These are phyloP conservation scores for Lachnellula hyalina DNA, from an alignment of 2,329 filamentous ascomycete genomes.

Conservation along the genomic window DNA sequence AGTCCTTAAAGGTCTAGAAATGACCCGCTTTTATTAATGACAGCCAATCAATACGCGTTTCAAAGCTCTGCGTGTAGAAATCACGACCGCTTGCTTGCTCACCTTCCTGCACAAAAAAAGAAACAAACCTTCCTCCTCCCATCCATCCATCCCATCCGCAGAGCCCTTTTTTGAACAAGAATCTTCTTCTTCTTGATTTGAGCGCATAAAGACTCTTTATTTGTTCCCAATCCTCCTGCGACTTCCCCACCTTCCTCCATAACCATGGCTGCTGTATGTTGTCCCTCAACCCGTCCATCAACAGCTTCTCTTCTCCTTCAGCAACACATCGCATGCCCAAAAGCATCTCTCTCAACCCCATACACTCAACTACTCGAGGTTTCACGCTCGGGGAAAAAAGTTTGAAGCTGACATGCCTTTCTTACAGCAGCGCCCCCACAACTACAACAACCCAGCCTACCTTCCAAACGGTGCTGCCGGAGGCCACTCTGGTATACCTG, in stretches of 20 bases:
- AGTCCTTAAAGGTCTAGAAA: too few relatives aligned
- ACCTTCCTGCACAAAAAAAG: too few relatives aligned
- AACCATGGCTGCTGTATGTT: conserved; percentile 29
- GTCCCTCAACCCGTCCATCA: conserved; percentile 6
- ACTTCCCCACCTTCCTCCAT: conserved; percentile 6
- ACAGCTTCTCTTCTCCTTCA: conserved; percentile 4
- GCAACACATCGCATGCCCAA: neutral
- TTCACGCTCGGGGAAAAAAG: neutral
- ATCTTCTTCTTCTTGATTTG: conserved; percentile 10
- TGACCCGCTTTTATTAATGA: too few relatives aligned
- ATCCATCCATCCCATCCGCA: too few relatives aligned
- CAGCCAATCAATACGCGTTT: too few relatives aligned
- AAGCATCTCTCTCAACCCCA: neutral
- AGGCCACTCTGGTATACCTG: conserved; percentile 43
- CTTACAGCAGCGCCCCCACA: conserved; percentile 31
- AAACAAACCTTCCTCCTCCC: too few relatives aligned
- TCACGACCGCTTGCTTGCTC: too few relatives aligned
- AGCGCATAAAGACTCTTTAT: conserved; percentile 14
- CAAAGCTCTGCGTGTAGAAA: too few relatives aligned
- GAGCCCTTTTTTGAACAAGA: neutral
- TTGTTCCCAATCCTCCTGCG: conserved; percentile 11
- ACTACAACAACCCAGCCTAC: conserved; percentile 38
- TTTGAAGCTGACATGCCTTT: conserved; percentile 19
- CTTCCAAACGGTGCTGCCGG: conserved; percentile 56
- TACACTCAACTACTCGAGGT: neutral